Conservation (phyloP, 2,329 filamentous ascomycete species). For the Ceratocystis harringtonii region DNA sequence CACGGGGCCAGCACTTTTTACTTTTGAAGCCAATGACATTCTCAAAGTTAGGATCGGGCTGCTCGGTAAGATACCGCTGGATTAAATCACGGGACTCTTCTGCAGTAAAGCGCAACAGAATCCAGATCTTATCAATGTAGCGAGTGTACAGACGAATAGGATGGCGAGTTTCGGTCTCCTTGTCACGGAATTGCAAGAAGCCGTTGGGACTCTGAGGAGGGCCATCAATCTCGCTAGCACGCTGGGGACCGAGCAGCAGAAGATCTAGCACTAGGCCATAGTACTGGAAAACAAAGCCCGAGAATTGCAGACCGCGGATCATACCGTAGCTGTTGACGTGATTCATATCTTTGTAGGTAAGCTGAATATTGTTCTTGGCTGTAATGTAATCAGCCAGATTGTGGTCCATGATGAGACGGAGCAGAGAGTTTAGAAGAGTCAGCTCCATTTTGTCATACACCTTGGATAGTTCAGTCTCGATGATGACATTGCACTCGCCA, state of each 20-base stretch:
- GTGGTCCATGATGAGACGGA: slow-evolving; percentile 97
- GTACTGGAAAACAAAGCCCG: slow-evolving; percentile 97
- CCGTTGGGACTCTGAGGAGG: slow-evolving; percentile 90
- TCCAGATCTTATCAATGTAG: slow-evolving; percentile 98
- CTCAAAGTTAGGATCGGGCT: slow-evolving; percentile 97
- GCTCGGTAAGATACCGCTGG: slow-evolving; percentile 92
- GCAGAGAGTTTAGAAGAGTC: slow-evolving; percentile 80
- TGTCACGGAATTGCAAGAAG: slow-evolving; percentile 91
- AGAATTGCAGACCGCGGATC: slow-evolving; percentile 96
- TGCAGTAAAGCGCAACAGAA: slow-evolving; percentile 83
- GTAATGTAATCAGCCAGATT: slow-evolving; percentile 98
- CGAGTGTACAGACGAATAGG: slow-evolving; percentile 95
- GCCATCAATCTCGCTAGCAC: slow-evolving; percentile 94
- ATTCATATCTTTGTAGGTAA: slow-evolving; percentile 99
- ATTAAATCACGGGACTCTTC: slow-evolving; percentile 94
- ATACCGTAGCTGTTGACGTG: slow-evolving; percentile 98
- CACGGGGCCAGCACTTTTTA: slow-evolving; percentile 98
- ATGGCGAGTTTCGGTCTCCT: slow-evolving; percentile 80
- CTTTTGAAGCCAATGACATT: slow-evolving; percentile 98
- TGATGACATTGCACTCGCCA: slow-evolving; percentile 96
- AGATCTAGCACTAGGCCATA: slow-evolving; percentile 93
- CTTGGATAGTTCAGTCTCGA: slow-evolving; percentile 96
- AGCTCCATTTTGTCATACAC: slow-evolving; percentile 99
- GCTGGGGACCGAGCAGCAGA: slow-evolving; percentile 77
- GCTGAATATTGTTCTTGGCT: slow-evolving; percentile 96